A percentile compares a stretch with the other conserved stretches of the same genome.
Evolutionary conservation across 208 protist genomes (phyloP).

Genomic region (Trypanosomatidae sp.): DNA sequence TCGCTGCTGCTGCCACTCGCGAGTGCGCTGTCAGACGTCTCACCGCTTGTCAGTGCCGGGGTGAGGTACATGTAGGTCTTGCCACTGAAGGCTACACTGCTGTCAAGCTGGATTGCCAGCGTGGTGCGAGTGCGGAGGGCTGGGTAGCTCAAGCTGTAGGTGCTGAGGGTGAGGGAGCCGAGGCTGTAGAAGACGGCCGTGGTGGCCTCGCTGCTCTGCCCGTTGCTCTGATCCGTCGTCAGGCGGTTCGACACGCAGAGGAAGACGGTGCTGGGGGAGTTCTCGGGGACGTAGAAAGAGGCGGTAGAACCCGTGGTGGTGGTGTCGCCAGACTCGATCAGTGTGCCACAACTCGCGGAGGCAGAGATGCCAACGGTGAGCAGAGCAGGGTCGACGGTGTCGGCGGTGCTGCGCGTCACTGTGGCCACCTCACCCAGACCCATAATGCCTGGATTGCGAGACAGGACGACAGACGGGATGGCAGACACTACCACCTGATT

Average conservation of each 20-base stretch:
- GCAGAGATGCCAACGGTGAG: conserved; percentile 56
- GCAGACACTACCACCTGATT: conserved; percentile 40
- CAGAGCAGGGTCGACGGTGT: conserved; percentile 16
- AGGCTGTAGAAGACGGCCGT: conserved; percentile 34
- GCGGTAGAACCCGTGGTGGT: conserved; percentile 27
- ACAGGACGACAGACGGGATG: conserved; percentile 33
- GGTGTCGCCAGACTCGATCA: conserved; percentile 33
- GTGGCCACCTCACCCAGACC: conserved; percentile 46
- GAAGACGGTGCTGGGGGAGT: conserved; percentile 27
- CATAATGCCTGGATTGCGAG: conserved; percentile 33
- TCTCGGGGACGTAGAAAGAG: conserved; percentile 44
- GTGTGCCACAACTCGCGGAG: conserved; percentile 23
- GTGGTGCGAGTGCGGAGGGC: conserved; percentile 34
- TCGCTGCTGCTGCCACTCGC: background rate
- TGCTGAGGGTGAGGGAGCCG: conserved; percentile 24
- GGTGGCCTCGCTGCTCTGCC: conserved; percentile 18
- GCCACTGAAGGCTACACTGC: conserved; percentile 30
- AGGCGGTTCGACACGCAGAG: conserved; percentile 59
- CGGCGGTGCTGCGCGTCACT: conserved; percentile 33
- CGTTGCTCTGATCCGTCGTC: conserved; percentile 12
- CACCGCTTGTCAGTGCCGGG: conserved; percentile 11
- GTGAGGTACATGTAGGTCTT: conserved; percentile 37
- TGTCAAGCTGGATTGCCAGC: conserved; percentile 39
- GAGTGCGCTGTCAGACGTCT: too few relatives aligned
- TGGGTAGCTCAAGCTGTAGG: conserved; percentile 51